phyloP scores from a whole-genome alignment of 2,329 filamentous ascomycete species.

The Aspergillus sp. region DNA sequence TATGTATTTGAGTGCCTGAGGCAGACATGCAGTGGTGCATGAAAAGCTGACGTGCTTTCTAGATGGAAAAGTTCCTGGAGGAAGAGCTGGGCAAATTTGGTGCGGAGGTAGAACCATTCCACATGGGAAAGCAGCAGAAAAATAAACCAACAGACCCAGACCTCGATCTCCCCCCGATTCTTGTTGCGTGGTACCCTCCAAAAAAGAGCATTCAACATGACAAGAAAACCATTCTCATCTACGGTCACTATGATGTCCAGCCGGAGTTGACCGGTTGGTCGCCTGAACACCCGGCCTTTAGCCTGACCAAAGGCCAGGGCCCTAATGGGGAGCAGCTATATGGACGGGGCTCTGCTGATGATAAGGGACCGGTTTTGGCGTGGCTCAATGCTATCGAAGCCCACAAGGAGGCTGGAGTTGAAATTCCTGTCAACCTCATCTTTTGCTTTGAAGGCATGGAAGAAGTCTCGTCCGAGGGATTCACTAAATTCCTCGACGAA shows the following conservation, averaged over 20 bases:
- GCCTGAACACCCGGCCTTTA: not conserved
- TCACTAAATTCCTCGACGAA: conserved; percentile 79
- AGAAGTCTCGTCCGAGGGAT: conserved; percentile 80
- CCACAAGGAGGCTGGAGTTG: conserved; percentile 1
- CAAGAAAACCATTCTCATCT: conserved; percentile 4
- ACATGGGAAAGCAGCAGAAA: not conserved
- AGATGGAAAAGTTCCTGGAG: not conserved
- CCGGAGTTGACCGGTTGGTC: conserved; percentile 1
- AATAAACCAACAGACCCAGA: not conserved
- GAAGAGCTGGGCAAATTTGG: conserved; percentile 11
- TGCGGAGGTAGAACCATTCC: conserved; percentile 1
- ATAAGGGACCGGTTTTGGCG: conserved; percentile 3
- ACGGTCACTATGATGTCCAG: conserved; percentile 7
- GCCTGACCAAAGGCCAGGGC: not conserved
- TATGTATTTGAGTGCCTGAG: not conserved
- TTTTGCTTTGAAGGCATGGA: conserved; percentile 98
- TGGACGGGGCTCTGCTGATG: conserved; percentile 4
- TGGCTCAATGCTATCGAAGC: conserved; percentile 6
- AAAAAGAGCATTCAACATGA: not conserved
- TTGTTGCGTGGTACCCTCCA: conserved; percentile 1
- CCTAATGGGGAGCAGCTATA: conserved; percentile 1
- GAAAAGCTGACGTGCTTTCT: not conserved
- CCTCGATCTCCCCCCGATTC: conserved; percentile 1
- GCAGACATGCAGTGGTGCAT: not conserved
- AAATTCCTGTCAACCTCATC: conserved; percentile 60